Conservation (phyloP, 768 basidiomycete genomes). For the Boletus rubroflammeus region DNA sequence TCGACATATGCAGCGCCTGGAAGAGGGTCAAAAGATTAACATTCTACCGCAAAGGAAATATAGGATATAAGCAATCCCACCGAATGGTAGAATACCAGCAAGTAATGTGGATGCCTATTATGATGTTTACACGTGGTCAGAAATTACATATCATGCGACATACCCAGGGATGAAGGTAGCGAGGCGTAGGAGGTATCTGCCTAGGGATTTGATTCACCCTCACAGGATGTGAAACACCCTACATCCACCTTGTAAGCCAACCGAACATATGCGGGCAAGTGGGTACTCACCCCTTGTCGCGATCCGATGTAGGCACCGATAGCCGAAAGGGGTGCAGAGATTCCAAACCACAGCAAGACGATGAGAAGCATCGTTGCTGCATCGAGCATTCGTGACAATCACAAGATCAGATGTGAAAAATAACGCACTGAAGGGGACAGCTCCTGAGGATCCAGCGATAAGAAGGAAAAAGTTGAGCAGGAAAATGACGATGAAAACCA, state of each 20-base stretch:
- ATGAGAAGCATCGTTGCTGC: slow-evolving; percentile 82
- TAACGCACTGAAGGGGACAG: slow-evolving; percentile 83
- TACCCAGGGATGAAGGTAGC: slow-evolving; percentile 82
- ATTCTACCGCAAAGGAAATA: slow-evolving; percentile 3
- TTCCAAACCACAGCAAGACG: slow-evolving; percentile 87
- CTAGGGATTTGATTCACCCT: slow-evolving; percentile 91
- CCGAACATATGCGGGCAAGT: background rate
- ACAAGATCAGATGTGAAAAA: background rate
- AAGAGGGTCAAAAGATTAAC: background rate
- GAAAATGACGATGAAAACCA: slow-evolving; percentile 83
- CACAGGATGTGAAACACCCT: slow-evolving; percentile 79
- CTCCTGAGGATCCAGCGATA: slow-evolving; percentile 83
- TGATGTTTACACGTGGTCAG: slow-evolving; percentile 8
- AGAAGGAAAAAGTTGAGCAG: slow-evolving; percentile 90
- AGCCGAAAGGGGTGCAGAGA: slow-evolving; percentile 85
- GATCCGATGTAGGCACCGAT: slow-evolving; percentile 85
- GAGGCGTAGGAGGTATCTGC: slow-evolving; percentile 88
- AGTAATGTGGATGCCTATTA: slow-evolving; percentile 65
- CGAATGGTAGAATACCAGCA: slow-evolving; percentile 91
- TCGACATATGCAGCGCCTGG: slow-evolving; percentile 95
- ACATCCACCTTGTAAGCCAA: slow-evolving; percentile 9
- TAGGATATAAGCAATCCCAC: slow-evolving; percentile 36
- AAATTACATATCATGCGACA: slow-evolving; percentile 19
- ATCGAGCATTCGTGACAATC: background rate
- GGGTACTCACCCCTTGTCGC: slow-evolving; percentile 70